These are phyloP conservation scores for Thielaviopsis punctulata DNA, from an alignment of 2,329 filamentous ascomycete genomes.

Conservation along the genomic window DNA sequence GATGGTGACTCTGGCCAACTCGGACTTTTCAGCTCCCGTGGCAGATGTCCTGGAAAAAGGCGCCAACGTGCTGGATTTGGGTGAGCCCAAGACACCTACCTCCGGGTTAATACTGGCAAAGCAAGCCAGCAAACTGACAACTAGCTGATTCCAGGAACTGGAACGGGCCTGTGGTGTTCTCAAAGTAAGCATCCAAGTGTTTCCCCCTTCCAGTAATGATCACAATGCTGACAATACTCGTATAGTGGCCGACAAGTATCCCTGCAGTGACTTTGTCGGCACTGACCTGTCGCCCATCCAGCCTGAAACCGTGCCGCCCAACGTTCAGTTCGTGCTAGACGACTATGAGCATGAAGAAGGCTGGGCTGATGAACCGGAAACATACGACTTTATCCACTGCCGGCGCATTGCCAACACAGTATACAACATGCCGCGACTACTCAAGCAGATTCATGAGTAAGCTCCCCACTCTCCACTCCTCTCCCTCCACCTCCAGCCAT, in stretches of 20 bases:
- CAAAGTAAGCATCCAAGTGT: conserved; percentile 23
- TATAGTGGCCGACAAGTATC: conserved; percentile 31
- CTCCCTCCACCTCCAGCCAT: background rate
- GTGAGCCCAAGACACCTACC: too few relatives aligned
- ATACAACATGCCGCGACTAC: conserved; percentile 23
- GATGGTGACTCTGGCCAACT: conserved; percentile 22
- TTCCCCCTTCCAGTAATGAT: conserved; percentile 31
- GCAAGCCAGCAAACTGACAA: too few relatives aligned
- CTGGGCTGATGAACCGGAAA: conserved; percentile 28
- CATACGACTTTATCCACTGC: conserved; percentile 33
- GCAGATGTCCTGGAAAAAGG: conserved; percentile 20
- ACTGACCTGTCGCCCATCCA: conserved; percentile 36
- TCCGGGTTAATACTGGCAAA: too few relatives aligned
- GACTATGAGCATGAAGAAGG: conserved; percentile 34
- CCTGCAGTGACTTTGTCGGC: conserved; percentile 26
- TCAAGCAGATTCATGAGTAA: conserved; percentile 27
- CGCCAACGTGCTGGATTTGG: conserved; percentile 29
- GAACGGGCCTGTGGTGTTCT: conserved; percentile 34
- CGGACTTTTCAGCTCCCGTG: conserved; percentile 28
- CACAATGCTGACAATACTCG: conserved; percentile 20
- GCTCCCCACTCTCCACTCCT: conserved; percentile 8
- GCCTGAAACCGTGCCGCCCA: conserved; percentile 32
- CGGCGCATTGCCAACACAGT: conserved; percentile 30
- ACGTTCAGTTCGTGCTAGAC: conserved; percentile 34
- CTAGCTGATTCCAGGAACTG: conserved; percentile 23